Evolutionary conservation across 2,329 filamentous ascomycete species (phyloP).

Genomic region (Raffaelea arxii): DNA sequence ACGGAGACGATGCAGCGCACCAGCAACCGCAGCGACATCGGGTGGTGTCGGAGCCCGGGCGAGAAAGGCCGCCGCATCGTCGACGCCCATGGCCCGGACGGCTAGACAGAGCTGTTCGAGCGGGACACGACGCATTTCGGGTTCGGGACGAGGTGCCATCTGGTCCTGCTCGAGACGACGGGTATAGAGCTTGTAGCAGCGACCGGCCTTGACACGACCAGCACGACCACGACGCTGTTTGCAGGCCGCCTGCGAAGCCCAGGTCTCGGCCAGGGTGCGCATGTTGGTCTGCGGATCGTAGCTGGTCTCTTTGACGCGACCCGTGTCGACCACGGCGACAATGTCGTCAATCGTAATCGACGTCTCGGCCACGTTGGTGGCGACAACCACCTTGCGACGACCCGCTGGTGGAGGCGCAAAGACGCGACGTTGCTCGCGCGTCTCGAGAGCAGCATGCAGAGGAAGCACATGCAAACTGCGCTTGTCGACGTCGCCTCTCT

Average conservation of each 20-base stretch:
- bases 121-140: conserved; percentile 86
- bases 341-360: conserved; percentile 98
- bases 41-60: conserved; percentile 83
- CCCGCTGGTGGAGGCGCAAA: conserved; percentile 68
- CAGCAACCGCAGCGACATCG: conserved; percentile 73
- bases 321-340: conserved; percentile 89
- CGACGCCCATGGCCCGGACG: conserved; percentile 88
- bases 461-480: conserved; percentile 65
- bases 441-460: conserved; percentile 84
- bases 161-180: conserved; percentile 62
- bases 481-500: conserved; percentile 38
- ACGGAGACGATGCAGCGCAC: conserved; percentile 66
- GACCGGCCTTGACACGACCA: conserved; percentile 81
- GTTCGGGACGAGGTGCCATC: conserved; percentile 83
- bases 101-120: conserved; percentile 91
- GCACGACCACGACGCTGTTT: conserved; percentile 91
- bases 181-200: conserved; percentile 94
- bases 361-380: conserved; percentile 95
- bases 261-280: conserved; percentile 87
- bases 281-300: conserved; percentile 90
- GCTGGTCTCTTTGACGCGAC: conserved; percentile 91
- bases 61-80: conserved; percentile 72
- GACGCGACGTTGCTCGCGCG: conserved; percentile 77
- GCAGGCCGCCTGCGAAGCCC: conserved; percentile 87
- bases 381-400: conserved; percentile 84